Conservation (phyloP, 139 green algal genomes). For the Chlorella sp. region DNA sequence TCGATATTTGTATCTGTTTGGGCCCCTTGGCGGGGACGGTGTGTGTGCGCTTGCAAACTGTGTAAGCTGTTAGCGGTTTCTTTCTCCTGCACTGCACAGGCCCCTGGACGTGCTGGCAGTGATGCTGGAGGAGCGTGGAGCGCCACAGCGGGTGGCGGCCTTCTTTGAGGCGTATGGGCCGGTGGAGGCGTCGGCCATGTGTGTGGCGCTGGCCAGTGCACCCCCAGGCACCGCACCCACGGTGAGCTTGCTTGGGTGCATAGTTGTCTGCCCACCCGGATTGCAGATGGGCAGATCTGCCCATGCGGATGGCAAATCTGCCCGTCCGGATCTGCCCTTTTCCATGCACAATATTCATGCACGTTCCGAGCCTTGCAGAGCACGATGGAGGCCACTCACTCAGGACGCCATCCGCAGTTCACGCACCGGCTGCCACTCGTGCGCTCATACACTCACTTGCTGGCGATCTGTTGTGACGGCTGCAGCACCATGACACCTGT, state of each 20-base stretch:
- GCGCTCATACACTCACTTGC: too few relatives aligned
- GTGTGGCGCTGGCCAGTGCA: slow-evolving; percentile 64
- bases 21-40: too few relatives aligned
- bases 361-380: background rate
- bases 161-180: slow-evolving; percentile 81
- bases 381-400: background rate
- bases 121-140: slow-evolving; percentile 56
- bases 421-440: background rate
- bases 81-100: slow-evolving; percentile 1
- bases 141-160: slow-evolving; percentile 51
- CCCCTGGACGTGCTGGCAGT: slow-evolving; percentile 28
- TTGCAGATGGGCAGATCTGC: background rate
- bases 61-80: too few relatives aligned
- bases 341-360: background rate
- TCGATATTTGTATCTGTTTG: too few relatives aligned
- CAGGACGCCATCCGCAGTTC: background rate
- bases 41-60: too few relatives aligned
- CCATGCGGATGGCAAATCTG: background rate
- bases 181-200: slow-evolving; percentile 84
- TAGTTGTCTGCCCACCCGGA: background rate
- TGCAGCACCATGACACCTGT: too few relatives aligned
- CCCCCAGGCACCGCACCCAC: background rate
- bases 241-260: background rate
- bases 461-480: too few relatives aligned
- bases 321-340: background rate